Percentiles rank a stretch among this genome's conserved stretches.
phyloP scores from a whole-genome alignment of 2,329 filamentous ascomycete genomes.

The Beauveria sp. region DNA sequence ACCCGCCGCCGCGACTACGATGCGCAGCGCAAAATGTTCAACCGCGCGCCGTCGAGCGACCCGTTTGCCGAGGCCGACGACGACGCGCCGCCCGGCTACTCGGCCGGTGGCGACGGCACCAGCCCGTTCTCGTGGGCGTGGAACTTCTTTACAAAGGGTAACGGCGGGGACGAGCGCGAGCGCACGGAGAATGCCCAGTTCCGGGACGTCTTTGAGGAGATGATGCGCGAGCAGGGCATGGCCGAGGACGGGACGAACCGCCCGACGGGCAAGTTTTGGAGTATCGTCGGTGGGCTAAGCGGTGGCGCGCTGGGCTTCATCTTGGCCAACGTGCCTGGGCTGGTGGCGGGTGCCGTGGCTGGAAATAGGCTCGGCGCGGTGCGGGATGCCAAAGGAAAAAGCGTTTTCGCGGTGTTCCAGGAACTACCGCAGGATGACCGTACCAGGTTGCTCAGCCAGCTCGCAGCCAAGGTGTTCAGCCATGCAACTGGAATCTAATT shows the following conservation, averaged over 20 bases:
- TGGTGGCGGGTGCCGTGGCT: constrained; percentile 82
- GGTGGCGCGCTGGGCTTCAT: constrained; percentile 93
- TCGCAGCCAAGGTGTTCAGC: constrained; percentile 81
- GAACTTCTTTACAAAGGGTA: constrained; percentile 47
- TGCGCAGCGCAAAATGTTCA: constrained; percentile 41
- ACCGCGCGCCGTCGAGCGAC: constrained; percentile 24
- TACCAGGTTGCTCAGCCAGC: constrained; percentile 69
- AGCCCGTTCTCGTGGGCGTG: constrained; percentile 71
- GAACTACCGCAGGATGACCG: constrained; percentile 79
- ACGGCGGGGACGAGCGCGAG: constrained; percentile 36
- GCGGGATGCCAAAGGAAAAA: constrained; percentile 86
- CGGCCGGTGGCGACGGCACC: constrained; percentile 21
- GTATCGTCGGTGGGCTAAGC: constrained; percentile 73
- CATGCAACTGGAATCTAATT: constrained; percentile 56
- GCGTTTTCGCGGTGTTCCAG: constrained; percentile 86
- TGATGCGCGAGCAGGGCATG: constrained; percentile 81
- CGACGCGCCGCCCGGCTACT: constrained; percentile 34
- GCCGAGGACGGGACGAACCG: constrained; percentile 57
- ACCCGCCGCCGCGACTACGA: constrained; percentile 78
- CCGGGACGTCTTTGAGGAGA: constrained; percentile 78
- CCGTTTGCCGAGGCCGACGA: constrained; percentile 40
- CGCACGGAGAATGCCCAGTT: constrained; percentile 72
- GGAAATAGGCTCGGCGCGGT: constrained; percentile 88
- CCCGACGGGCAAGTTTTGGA: constrained; percentile 74
- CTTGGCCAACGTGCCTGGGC: constrained; percentile 81